A percentile compares a stretch with the other conserved stretches of the same genome.
phyloP scores from a whole-genome alignment of 345 rosid genomes.

The Durio zibethinus region DNA sequence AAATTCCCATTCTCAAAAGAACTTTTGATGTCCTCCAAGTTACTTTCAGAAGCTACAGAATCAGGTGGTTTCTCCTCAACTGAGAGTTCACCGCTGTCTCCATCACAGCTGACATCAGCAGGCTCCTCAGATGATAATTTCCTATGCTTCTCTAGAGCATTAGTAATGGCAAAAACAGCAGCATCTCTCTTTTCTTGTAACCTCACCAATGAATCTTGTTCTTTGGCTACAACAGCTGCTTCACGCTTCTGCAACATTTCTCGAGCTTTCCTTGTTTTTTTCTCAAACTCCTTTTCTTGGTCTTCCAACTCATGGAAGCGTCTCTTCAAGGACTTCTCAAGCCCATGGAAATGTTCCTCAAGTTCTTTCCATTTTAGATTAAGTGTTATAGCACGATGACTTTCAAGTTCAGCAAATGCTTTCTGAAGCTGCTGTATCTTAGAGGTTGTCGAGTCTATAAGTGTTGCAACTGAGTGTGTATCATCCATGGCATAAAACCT shows the following conservation, averaged over 20 bases:
- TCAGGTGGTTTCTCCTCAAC: constrained; percentile 44
- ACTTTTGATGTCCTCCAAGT: constrained; percentile 47
- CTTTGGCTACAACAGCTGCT: constrained; percentile 86
- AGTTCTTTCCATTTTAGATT: constrained; percentile 95
- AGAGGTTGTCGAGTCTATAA: constrained; percentile 76
- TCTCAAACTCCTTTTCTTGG: constrained; percentile 77
- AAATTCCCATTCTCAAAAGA: constrained; percentile 40
- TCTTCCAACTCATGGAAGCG: constrained; percentile 96
- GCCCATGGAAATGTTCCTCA: constrained; percentile 97
- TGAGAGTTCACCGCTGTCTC: constrained; percentile 34
- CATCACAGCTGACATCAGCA: constrained; percentile 32
- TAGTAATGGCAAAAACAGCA: constrained; percentile 61
- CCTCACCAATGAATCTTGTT: constrained; percentile 65
- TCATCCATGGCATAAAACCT: constrained; percentile 67
- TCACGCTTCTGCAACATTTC: constrained; percentile 68
- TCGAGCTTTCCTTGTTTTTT: constrained; percentile 70
- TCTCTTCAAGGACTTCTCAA: constrained; percentile 95
- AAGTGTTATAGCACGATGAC: constrained; percentile 82
- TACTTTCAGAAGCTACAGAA: constrained; percentile 42
- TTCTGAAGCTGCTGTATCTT: constrained; percentile 98
- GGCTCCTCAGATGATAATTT: constrained; percentile 42
- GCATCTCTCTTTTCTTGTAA: constrained; percentile 92
- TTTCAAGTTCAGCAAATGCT: constrained; percentile 97
- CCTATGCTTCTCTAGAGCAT: constrained; percentile 63
- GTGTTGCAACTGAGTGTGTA: constrained; percentile 61